Base-by-base conservation (phyloP, 805 yeast species). In the Priceomyces castillae region DNA sequence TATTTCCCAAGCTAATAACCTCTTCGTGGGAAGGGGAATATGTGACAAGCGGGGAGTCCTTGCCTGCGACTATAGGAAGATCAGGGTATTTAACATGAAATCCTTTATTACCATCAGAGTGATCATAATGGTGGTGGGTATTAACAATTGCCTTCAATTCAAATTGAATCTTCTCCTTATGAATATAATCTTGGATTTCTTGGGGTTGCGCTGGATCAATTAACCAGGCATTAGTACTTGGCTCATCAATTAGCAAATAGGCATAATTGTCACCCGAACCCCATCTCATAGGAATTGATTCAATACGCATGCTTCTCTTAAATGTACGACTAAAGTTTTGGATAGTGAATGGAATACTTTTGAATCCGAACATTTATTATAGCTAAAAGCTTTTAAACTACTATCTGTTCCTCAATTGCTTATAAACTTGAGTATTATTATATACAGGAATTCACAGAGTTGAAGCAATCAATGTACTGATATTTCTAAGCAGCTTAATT, bases 111-210 rank as follows among this genome's bases (percentile, higher is more conserved):
- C 97, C 98, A 17, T 88, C 97, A 2, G 97, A 73, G 65, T 94
- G 99, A 60, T 94, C 99, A 58, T 81, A 80, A 63, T 94, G 99
- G 61, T 94, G 99, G 60, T 94, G 99, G 1, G 98, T 94, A 65
- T 94, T 94, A 40, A 87, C 95, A 45, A 94, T 85, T 1, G 92
- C 88, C 35, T 72, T 73, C 41, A 94, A 64, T 40, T 82, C 77
- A 31, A 76, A 64, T 31, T 67, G 60, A 14, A 70, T 59, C 28
- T 68, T 57, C 28, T 65, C 51, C 22, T 78, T 57, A 11, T 62
- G 68, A 3, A 84, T 75, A 43, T 76, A 59, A 7, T 79, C 79
- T 46, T 47, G 40, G 16, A 49, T 74, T 54, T 89, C 97, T 3
- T 73, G 61, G 1, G 96, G 92, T 52, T 84, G 85, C 1, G 98